These are phyloP conservation scores for Diaporthe velutina DNA, from an alignment of 2,329 filamentous ascomycete species.

Conservation along the genomic window DNA sequence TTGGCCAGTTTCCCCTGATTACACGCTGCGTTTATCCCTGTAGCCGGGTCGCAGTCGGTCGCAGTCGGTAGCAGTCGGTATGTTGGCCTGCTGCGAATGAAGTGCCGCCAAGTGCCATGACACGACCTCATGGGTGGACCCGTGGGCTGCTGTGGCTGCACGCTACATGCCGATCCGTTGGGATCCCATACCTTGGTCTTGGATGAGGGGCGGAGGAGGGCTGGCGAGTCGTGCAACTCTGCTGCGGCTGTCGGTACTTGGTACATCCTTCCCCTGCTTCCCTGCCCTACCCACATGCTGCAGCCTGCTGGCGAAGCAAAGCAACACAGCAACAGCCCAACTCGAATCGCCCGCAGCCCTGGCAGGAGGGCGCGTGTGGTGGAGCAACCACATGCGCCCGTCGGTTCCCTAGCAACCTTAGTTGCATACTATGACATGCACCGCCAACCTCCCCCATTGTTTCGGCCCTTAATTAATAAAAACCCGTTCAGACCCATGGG, in stretches of 20 bases:
- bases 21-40: conserved; percentile 18
- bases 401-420: conserved; percentile 9
- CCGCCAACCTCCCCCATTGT: conserved; percentile 29
- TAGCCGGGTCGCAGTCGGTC: not conserved
- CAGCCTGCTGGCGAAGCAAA: not conserved
- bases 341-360: conserved; percentile 11
- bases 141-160: conserved; percentile 10
- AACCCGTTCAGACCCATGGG: not conserved
- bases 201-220: not conserved
- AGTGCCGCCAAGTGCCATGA: conserved; percentile 29
- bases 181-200: conserved; percentile 23
- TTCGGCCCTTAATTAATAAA: conserved; percentile 28
- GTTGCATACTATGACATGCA: conserved; percentile 21
- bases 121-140: conserved; percentile 28
- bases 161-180: conserved; percentile 22
- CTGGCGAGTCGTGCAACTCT: conserved; percentile 1
- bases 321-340: not conserved
- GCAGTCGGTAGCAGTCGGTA: not conserved
- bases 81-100: conserved; percentile 3
- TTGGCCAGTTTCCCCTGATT: conserved; percentile 16
- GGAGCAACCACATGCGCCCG: conserved; percentile 10
- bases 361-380: conserved; percentile 13
- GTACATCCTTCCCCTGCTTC: not conserved
- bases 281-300: conserved; percentile 14
- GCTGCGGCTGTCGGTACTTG: conserved; percentile 17